Evolutionary conservation across 305 asterid species (phyloP).

Genomic region (Nicotiana rustica): DNA sequence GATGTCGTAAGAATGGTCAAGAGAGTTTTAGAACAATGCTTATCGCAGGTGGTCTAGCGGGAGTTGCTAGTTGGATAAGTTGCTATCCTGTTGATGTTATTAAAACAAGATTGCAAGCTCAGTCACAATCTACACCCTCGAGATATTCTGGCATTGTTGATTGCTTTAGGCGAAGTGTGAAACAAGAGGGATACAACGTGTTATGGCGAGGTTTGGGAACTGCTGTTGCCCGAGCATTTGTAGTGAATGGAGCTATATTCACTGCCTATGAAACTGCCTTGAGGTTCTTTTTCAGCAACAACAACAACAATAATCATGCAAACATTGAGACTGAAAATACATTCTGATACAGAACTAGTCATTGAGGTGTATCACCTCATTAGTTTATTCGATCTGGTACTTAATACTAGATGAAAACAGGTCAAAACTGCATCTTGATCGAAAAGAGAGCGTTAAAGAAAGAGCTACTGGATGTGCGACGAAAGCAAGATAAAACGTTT

Average conservation of each 20-base stretch:
- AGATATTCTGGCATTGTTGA: conserved; percentile 62
- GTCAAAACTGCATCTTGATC: not conserved
- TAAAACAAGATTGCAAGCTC: conserved; percentile 78
- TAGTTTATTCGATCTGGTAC: not conserved
- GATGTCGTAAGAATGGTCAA: conserved; percentile 67
- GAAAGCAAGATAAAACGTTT: not conserved
- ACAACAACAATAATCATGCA: conserved; percentile 37
- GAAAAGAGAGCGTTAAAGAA: not conserved
- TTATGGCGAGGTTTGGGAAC: conserved; percentile 92
- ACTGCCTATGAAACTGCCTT: conserved; percentile 77
- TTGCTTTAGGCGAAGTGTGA: conserved; percentile 60
- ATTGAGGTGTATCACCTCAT: not conserved
- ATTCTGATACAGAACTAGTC: conserved; percentile 34
- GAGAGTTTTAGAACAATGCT: conserved; percentile 69
- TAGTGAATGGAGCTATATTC: conserved; percentile 79
- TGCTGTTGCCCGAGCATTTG: conserved; percentile 71
- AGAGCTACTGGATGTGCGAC: not conserved
- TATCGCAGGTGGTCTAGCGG: conserved; percentile 78
- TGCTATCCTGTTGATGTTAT: conserved; percentile 82
- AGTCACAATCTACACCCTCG: conserved; percentile 41
- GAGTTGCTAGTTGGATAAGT: conserved; percentile 81
- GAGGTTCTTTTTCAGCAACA: conserved; percentile 52
- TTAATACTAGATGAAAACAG: not conserved
- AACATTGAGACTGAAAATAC: conserved; percentile 44
- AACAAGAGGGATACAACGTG: conserved; percentile 62